A percentile compares a stretch with the other conserved stretches of the same genome.
These are phyloP conservation scores for Yamadazyma epiphylla DNA, from an alignment of 1,139 yeast species.

Conservation along the genomic window DNA sequence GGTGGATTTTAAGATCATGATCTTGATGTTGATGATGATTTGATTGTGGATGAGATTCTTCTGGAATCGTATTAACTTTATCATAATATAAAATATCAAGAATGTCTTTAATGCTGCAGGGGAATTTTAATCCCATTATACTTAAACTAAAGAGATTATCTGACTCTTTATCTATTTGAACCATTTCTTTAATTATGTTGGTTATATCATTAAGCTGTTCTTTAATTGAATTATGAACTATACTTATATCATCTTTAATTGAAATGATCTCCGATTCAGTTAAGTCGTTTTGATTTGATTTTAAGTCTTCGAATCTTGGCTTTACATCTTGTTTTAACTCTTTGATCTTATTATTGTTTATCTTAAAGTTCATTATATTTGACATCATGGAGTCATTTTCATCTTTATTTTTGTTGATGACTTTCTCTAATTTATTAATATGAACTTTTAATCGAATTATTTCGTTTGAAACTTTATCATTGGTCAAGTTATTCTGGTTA, in stretches of 20 bases:
- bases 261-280: slow-evolving; percentile 27
- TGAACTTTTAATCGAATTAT: slow-evolving; percentile 9
- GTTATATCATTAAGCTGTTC: slow-evolving; percentile 16
- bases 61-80: no score
- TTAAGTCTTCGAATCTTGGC: slow-evolving; percentile 14
- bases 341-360: slow-evolving; percentile 20
- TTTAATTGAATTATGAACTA: slow-evolving; percentile 21
- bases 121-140: slow-evolving; percentile 36
- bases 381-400: slow-evolving; percentile 24
- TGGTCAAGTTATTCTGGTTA: slow-evolving; percentile 8
- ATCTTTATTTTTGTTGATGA: slow-evolving; percentile 18
- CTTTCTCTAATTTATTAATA: slow-evolving; percentile 14
- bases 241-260: slow-evolving; percentile 18
- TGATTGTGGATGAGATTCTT: no score
- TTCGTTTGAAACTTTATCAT: slow-evolving; percentile 12
- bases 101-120: slow-evolving; percentile 27
- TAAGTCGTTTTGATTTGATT: slow-evolving; percentile 24
- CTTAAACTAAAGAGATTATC: slow-evolving; percentile 22
- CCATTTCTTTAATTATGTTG: slow-evolving; percentile 18
- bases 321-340: slow-evolving; percentile 17
- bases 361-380: slow-evolving; percentile 22
- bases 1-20: slow-evolving; percentile 15
- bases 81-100: slow-evolving; percentile 29
- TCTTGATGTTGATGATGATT: no score
- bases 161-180: slow-evolving; percentile 23